These are phyloP conservation scores for Ophiocordyceps camponoti-saundersi DNA, from an alignment of 2,329 filamentous ascomycete genomes.

Conservation along the genomic window DNA sequence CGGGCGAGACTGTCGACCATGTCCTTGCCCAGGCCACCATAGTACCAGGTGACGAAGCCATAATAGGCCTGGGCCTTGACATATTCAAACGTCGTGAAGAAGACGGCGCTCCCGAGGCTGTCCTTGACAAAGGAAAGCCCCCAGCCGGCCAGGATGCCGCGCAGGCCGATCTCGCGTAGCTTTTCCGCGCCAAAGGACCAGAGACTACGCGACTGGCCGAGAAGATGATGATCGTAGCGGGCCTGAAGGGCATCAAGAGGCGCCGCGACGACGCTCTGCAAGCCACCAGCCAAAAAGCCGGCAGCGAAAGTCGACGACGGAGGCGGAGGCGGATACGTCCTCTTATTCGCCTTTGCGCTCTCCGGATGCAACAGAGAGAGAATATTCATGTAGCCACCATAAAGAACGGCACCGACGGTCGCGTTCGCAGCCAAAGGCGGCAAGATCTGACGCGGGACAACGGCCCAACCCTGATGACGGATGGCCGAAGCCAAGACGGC, in stretches of 20 bases:
- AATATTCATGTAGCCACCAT: conserved; percentile 58
- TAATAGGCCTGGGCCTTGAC: conserved; percentile 60
- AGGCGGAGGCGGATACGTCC: conserved; percentile 53
- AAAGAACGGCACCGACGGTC: conserved; percentile 55
- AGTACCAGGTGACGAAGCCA: conserved; percentile 52
- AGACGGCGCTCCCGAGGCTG: conserved; percentile 49
- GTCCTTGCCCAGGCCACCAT: conserved; percentile 38
- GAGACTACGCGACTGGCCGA: conserved; percentile 42
- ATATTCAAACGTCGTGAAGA: conserved; percentile 63
- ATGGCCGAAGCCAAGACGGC: conserved; percentile 53
- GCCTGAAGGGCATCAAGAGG: conserved; percentile 62
- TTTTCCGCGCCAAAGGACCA: conserved; percentile 51
- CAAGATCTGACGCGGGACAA: conserved; percentile 61
- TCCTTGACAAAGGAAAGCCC: conserved; percentile 53
- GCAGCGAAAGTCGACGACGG: conserved; percentile 49
- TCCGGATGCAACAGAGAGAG: conserved; percentile 50
- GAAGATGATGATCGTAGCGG: conserved; percentile 41
- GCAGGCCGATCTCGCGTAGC: conserved; percentile 52
- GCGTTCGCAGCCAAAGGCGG: conserved; percentile 62
- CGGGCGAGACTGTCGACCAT: conserved; percentile 30
- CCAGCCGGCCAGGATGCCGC: conserved; percentile 62
- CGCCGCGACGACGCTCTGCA: conserved; percentile 57
- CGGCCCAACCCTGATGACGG: conserved; percentile 52
- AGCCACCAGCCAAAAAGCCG: conserved; percentile 48
- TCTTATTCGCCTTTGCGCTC: conserved; percentile 34